Evolutionary conservation across 345 rosid species (phyloP).

Genomic region (Eucalyptus pauciflora): DNA sequence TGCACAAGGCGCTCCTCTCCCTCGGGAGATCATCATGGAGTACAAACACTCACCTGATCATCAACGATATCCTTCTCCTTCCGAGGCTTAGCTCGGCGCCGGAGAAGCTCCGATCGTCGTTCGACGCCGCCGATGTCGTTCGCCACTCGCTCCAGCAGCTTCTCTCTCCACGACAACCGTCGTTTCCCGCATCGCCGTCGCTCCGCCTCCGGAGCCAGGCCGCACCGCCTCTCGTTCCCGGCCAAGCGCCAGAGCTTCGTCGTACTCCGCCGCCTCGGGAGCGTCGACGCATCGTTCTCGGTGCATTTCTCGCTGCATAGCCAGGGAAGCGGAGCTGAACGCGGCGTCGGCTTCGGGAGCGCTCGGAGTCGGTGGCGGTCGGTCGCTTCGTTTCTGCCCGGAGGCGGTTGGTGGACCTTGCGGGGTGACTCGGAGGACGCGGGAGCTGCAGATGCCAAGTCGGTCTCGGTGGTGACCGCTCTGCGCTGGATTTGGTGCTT

Average conservation of each 20-base stretch:
- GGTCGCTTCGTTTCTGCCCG: background rate
- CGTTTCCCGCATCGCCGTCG: background rate
- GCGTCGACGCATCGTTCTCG: background rate
- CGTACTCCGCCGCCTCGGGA: background rate
- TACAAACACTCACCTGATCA: background rate
- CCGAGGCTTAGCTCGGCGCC: background rate
- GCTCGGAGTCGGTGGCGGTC: background rate
- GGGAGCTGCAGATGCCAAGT: background rate
- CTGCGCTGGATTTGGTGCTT: slow-evolving; percentile 29
- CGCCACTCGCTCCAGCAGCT: background rate
- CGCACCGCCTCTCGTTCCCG: background rate
- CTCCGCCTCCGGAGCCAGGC: background rate
- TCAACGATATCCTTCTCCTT: background rate
- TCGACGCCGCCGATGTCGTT: background rate
- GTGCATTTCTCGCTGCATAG: background rate
- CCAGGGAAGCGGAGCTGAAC: background rate
- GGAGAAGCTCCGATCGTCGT: background rate
- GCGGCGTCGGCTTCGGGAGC: background rate
- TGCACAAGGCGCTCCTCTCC: background rate
- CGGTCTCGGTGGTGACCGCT: slow-evolving; percentile 12
- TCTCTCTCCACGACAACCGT: background rate
- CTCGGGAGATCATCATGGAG: background rate
- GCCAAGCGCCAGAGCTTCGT: background rate
- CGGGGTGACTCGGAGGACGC: background rate
- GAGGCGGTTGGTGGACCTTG: slow-evolving; percentile 28